Base-by-base conservation (phyloP, 441 rosid genomes). In the Gossypium lobatum region DNA sequence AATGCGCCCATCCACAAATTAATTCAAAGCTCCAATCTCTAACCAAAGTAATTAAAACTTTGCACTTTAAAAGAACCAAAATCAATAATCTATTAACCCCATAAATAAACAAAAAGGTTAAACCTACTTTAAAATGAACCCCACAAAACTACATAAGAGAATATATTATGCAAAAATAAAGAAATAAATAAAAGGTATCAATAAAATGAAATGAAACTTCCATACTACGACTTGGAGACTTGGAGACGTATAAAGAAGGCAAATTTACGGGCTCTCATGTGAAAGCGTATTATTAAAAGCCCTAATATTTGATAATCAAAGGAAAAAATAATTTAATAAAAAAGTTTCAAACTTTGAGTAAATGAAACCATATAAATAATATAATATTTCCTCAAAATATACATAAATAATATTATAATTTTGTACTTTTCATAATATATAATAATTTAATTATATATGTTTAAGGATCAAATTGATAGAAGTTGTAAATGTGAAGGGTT, bases 1-100 rank as follows among this genome's bases (percentile, higher is more conserved):
- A 39, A 70, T 65, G 65, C 4, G 76, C 73, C 79, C 46, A 73
- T 25, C 1, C 65, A 63, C 75, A 84, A 83, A 86, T 83, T 82
- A 83, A 72, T 60, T 21, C 48, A 80, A 81, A 81, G 39, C 63
- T 75, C 21, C 39, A 13, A 42, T 58, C 63, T 75, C 17, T 31
- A 10, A 50, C 58, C 45, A 21, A 45, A 31, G 52, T 2, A 11
- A 46, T 11, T 16, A 5, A 31, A 31, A 62, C 48, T 62, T 62
- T 20, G 23, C 14, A 7, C 6, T 62, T 60, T 3, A 17, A 28
- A 52, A 53, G n/a, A 11, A 25, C 62, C 73, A 52, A 69, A 20
- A 11, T 20, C 60, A 31, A 53, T 2, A 68, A 14, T 52, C 25
- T 14, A 69, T 28, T 9, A 6, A 28, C 20, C 42, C 60, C 61